Percentiles rank a stretch among this genome's conserved stretches.
These are phyloP conservation scores for Naganishia onofrii DNA, from an alignment of 768 basidiomycete genomes.

Conservation along the genomic window DNA sequence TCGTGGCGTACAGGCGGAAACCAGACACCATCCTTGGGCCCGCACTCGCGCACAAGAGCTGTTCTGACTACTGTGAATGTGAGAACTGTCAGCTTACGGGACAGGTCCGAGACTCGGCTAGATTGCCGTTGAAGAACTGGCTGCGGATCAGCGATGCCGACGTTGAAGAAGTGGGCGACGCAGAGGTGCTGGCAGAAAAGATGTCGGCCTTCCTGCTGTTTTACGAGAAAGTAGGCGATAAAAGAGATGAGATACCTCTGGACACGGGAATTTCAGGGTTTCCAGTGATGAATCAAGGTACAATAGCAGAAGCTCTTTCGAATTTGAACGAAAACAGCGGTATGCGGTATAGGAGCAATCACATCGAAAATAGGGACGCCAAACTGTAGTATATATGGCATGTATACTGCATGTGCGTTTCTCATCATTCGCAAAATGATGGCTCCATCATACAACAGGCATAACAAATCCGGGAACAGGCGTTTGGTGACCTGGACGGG, in stretches of 20 bases:
- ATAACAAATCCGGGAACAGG: neutral
- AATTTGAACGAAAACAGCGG: slow-evolving; percentile 3
- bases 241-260: slow-evolving; percentile 32
- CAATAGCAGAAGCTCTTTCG: slow-evolving; percentile 10
- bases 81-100: slow-evolving; percentile 57
- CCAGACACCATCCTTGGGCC: slow-evolving; percentile 56
- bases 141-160: slow-evolving; percentile 82
- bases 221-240: slow-evolving; percentile 67
- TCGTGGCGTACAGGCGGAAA: slow-evolving; percentile 83
- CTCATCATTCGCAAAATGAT: neutral
- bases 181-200: slow-evolving; percentile 58
- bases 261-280: slow-evolving; percentile 45
- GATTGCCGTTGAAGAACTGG: slow-evolving; percentile 60
- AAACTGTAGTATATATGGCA: slow-evolving; percentile 7
- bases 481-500: slow-evolving; percentile 1
- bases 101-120: slow-evolving; percentile 58
- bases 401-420: neutral
- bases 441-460: neutral
- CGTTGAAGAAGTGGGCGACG: slow-evolving; percentile 55
- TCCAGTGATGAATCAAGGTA: slow-evolving; percentile 7
- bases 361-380: neutral
- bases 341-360: slow-evolving; percentile 9
- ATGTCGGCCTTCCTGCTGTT: slow-evolving; percentile 83
- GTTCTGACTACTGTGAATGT: slow-evolving; percentile 58
- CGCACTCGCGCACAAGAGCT: slow-evolving; percentile 55